Base-by-base conservation (phyloP, 1,284 basidiomycete genomes). In the Boletus mariae region DNA sequence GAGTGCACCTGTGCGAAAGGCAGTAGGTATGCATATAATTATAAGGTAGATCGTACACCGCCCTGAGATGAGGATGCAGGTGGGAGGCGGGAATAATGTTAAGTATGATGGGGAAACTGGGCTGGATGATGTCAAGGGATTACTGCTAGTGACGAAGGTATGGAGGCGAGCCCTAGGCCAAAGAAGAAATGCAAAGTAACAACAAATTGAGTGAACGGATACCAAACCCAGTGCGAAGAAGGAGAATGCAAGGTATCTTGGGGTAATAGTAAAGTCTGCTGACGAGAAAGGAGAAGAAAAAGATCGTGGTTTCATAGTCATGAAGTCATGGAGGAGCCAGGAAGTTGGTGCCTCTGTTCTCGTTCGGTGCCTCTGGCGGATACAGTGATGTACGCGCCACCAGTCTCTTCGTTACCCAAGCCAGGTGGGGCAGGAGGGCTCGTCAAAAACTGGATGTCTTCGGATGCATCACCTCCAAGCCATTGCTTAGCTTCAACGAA, bases 311-410 rank as follows among this genome's bases (percentile, higher is more conserved):
- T 49, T 52, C 43, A 40, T 55, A 52, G 45, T 71, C 65, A 68
- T 68, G 69, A 63, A 45, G 54, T 57, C 54, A 31, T 61, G 57
- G 69, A 59, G 55, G 69, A 47, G 52, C 57, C 54, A 53, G 58
- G 54, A 48, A 55, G 53, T 28, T 65, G 65, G 31, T 70, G 63
- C 58, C 64, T 60, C 61, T 62, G 58, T 62, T 80, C 80, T 55
- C 80, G 80, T 67, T 87, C 85, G 59, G 79, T 82, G 31, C 82
- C 89, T 63, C 83, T 80, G 59, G 87, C 84, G 42, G 89, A 91
- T 55, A 92, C 77, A n/a, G 90, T 92, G 63, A 92, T 83, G 64
- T 92, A 92, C 23, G 90, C 86, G 53, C 90, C 84, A 55, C 89
- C 89, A 45, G 80, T 75, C 69, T 90, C 89, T 59, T 90, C 86